Conservation (phyloP, 2,329 filamentous ascomycete species). For the Microcyclosporella mali region DNA sequence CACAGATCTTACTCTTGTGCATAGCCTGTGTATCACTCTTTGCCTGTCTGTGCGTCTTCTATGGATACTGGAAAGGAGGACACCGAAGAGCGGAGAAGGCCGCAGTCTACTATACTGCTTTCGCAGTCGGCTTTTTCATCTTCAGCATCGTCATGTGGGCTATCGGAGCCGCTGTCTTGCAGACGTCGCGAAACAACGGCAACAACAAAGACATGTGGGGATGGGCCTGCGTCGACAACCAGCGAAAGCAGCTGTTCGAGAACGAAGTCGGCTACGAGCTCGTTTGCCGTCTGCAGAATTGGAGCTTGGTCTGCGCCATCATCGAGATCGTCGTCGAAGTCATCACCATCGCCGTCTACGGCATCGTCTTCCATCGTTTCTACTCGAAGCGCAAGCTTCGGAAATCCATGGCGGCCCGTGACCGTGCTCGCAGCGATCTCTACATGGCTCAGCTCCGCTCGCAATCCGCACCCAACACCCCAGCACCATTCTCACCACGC, state of each 20-base stretch:
- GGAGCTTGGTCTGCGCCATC: conserved; percentile 91
- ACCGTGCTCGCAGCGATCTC: conserved; percentile 87
- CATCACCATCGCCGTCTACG: conserved; percentile 88
- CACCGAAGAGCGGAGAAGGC: conserved; percentile 87
- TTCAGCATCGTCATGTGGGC: conserved; percentile 91
- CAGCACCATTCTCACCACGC: conserved; percentile 56
- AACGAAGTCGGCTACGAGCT: conserved; percentile 82
- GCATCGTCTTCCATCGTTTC: conserved; percentile 92
- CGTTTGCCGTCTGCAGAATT: conserved; percentile 89
- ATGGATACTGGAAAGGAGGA: conserved; percentile 81
- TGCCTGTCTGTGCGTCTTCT: conserved; percentile 73
- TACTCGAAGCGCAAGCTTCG: conserved; percentile 91
- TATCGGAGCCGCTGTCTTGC: conserved; percentile 74
- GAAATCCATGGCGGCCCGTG: conserved; percentile 94
- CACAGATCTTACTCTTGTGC: conserved; percentile 74
- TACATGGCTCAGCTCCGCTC: conserved; percentile 66
- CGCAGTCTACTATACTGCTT: conserved; percentile 89
- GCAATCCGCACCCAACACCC: conserved; percentile 92
- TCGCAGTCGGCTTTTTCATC: conserved; percentile 89
- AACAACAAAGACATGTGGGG: conserved; percentile 90
- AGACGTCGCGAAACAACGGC: conserved; percentile 66
- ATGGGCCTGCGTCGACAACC: conserved; percentile 92
- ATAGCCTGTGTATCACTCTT: conserved; percentile 75
- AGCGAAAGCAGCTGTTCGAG: conserved; percentile 64
- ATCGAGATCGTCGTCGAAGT: conserved; percentile 93